Base-by-base conservation (phyloP, 140 eudicot genomes). In the Stevia rebaudiana region DNA sequence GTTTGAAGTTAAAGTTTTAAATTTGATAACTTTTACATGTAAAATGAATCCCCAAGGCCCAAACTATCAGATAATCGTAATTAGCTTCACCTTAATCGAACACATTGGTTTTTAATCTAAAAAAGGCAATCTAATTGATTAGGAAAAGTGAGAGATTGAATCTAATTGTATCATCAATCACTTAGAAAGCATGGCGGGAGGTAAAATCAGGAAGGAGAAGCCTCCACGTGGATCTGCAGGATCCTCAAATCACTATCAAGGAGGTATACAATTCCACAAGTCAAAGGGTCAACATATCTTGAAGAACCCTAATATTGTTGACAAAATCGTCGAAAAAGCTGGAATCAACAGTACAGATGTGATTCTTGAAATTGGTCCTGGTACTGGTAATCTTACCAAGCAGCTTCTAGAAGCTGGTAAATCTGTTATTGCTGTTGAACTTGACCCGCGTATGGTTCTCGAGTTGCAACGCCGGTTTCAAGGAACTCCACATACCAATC, bases 321-420 rank as follows among this genome's bases (percentile, higher is more conserved):
- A 92, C 11, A 62, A 84, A 5, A 92, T 92, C 16, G 60, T 92
- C 53, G 87, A 92, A 49, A 92, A 92, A 81, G 85, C 98, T 5
- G 98, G 98, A 3, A 85, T 92, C n/a, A 83, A 85, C 13, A 66
- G 81, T 39, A 92, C 96, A 0, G 98, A 92, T 48, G 70, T 79
- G 22, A 73, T 92, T 48, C 96, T 92, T 36, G 98, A 92, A 73
- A 92, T 92, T 28, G 98, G 98, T 55, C 98, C 98, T 19, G 98
- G 98, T 68, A 92, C 98, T 0, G 98, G 96, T 57, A 92, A 92
- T 65, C 82, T 92, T 12, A 92, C 98, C 13, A 92, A 85, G 89
- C 88, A 92, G 76, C 95, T 92, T 77, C 89, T 92, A 2, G 98
- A 92, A 60, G 95, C 95, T 6, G 92, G 95, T 0, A 88, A 92